Evolutionary conservation across 2,329 filamentous ascomycete genomes (phyloP).

Genomic region (Fusarium sp.): DNA sequence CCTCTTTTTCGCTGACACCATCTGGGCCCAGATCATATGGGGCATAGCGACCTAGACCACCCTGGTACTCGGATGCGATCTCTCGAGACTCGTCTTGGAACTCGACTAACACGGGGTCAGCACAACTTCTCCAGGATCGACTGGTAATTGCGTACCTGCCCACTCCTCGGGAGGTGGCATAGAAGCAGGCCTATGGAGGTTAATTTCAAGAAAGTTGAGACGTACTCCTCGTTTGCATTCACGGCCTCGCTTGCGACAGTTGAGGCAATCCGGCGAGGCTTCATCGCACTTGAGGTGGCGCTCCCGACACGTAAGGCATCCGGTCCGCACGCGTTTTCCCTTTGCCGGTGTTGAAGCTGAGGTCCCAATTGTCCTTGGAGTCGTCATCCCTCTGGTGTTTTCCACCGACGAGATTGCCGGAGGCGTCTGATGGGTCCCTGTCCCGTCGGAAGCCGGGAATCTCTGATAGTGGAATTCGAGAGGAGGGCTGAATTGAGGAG

Average conservation of each 20-base stretch:
- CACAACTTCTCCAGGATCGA: not conserved
- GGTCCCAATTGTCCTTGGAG: constrained; percentile 13
- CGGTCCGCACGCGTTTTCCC: constrained; percentile 86
- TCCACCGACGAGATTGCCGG: constrained; percentile 14
- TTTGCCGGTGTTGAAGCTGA: constrained; percentile 37
- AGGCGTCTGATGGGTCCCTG: constrained; percentile 7
- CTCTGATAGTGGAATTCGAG: constrained; percentile 10
- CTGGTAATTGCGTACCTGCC: constrained; percentile 38
- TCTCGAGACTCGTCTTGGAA: constrained; percentile 91
- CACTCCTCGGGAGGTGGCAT: constrained; percentile 42
- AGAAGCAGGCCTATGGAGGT: constrained; percentile 75
- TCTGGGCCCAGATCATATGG: constrained; percentile 37
- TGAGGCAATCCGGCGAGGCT: constrained; percentile 71
- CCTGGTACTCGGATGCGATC: constrained; percentile 91
- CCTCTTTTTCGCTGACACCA: not conserved
- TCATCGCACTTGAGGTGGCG: constrained; percentile 94
- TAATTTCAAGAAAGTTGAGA: constrained; percentile 91
- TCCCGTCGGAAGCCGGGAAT: not conserved
- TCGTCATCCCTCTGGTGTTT: constrained; percentile 25
- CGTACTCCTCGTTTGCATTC: constrained; percentile 87
- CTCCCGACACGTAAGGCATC: constrained; percentile 90
- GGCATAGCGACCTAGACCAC: constrained; percentile 80
- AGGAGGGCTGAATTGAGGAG: constrained; percentile 7
- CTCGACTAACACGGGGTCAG: constrained; percentile 62
- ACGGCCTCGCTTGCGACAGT: constrained; percentile 89